Conservation (phyloP, 176 grass and related monocot species). For the Raddia guianensis region DNA sequence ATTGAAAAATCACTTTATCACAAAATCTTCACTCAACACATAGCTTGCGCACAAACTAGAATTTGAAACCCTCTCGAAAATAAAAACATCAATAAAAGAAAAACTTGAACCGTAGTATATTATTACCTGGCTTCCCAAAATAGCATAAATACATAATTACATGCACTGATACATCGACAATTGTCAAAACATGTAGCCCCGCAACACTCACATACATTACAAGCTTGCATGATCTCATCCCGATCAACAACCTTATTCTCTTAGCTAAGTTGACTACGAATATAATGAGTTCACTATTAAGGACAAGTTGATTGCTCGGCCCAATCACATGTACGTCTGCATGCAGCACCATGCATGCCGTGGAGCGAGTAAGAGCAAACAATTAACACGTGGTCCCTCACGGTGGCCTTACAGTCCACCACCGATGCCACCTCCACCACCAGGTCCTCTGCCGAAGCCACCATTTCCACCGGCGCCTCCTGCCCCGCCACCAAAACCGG, state of each 20-base stretch:
- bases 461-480: neutral
- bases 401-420: neutral
- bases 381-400: neutral
- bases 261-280: neutral
- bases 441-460: neutral
- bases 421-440: slow-evolving; percentile 7
- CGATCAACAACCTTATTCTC: neutral
- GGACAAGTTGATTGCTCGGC: neutral
- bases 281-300: neutral
- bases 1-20: too few species aligned
- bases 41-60: too few species aligned
- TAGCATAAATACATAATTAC: neutral
- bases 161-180: neutral
- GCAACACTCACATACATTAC: neutral
- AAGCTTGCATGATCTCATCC: neutral
- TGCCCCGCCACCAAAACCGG: neutral
- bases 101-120: too few species aligned
- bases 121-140: neutral
- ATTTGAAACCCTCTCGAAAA: too few species aligned
- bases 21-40: too few species aligned
- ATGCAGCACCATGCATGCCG: neutral
- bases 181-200: neutral
- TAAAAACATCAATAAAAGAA: too few species aligned
- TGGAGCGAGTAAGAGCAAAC: neutral
- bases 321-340: neutral